Evolutionary conservation across 2,329 filamentous ascomycete species (phyloP).

Genomic region (Penicillium brevicompactum): DNA sequence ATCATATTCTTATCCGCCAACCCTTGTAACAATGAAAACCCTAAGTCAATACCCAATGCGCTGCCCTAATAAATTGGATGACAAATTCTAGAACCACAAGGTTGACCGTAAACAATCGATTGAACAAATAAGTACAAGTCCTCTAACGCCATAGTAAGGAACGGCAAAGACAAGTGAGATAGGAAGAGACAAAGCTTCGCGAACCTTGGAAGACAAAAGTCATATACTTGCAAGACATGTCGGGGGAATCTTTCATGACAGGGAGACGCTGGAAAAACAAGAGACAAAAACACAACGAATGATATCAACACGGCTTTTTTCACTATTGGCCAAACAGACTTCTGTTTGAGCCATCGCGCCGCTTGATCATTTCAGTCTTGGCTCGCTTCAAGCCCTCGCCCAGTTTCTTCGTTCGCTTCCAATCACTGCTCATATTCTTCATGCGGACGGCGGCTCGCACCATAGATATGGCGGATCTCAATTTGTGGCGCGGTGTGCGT

Average conservation of each 20-base stretch:
- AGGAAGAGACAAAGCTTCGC: too few relatives aligned
- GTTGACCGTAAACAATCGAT: too few relatives aligned
- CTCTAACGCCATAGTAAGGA: background rate
- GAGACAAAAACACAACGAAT: conserved; percentile 23
- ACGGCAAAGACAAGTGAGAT: background rate
- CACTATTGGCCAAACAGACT: conserved; percentile 17
- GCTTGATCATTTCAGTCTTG: conserved; percentile 44
- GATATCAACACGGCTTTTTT: conserved; percentile 20
- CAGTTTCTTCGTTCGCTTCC: conserved; percentile 46
- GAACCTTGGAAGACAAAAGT: background rate
- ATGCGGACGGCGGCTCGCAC: conserved; percentile 50
- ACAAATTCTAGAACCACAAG: too few relatives aligned
- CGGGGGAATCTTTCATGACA: conserved; percentile 27
- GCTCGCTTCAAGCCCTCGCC: conserved; percentile 47
- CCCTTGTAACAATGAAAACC: too few relatives aligned
- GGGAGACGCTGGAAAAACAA: conserved; percentile 22
- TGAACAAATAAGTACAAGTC: too few relatives aligned
- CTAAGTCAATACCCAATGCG: too few relatives aligned
- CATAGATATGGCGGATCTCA: conserved; percentile 44
- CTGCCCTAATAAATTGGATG: too few relatives aligned
- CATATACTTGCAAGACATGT: conserved; percentile 22
- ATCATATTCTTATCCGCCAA: too few relatives aligned
- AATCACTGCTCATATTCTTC: conserved; percentile 48
- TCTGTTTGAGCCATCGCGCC: conserved; percentile 35
- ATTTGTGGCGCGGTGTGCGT: conserved; percentile 42